Evolutionary conservation across 2,329 filamentous ascomycete genomes (phyloP), one percentile per base, ranked within the genome.

Genomic region (Erysiphe pisi): DNA sequence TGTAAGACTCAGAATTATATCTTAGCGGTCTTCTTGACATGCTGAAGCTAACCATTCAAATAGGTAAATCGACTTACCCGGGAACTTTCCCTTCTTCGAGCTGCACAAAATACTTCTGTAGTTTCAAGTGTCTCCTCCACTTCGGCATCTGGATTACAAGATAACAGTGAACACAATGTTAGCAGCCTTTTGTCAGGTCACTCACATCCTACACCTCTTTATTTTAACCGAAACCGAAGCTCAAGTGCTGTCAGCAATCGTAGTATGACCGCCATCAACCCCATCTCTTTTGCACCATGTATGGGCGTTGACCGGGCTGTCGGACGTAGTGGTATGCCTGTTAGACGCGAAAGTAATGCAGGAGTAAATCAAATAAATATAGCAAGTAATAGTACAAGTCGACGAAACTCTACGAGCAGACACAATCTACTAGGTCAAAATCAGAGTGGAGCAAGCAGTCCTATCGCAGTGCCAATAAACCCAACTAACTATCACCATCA

Each of bases 51-150:
- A 18, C 2, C n/a, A 22, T 47, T 40, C 25, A 56, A 65, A 65
- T 81, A 94, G 93, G 92, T 97, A 78, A 98, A 98, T 84, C 93
- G 94, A 49, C 86, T 98, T 47, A 97, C 93, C 0, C 91, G 94
- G 77, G 94, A 98, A 82, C 89, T 98, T 52, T 90, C 91, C 22
- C 86, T 93, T 76, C 89, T 98, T n/a, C 91, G 94, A 77, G 86
- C 87, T 45, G 87, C 88, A 36, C 88, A 90, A 77, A 90, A 90
- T 80, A 88, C 88, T 9, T 90, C 89, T 0, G 88, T 89, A 45
- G 87, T 86, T 6, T 90, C 89, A 68, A 90, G 90, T 80, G 82
- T 87, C n/a, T 90, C 89, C 3, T 90, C 88, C 0, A 85, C 86
- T 3, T 89, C 87, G 0, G 84, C 31, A 45, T 43, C 87, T 43